Conservation (phyloP, 2,329 filamentous ascomycete genomes). For the Cladorrhinum sp. region DNA sequence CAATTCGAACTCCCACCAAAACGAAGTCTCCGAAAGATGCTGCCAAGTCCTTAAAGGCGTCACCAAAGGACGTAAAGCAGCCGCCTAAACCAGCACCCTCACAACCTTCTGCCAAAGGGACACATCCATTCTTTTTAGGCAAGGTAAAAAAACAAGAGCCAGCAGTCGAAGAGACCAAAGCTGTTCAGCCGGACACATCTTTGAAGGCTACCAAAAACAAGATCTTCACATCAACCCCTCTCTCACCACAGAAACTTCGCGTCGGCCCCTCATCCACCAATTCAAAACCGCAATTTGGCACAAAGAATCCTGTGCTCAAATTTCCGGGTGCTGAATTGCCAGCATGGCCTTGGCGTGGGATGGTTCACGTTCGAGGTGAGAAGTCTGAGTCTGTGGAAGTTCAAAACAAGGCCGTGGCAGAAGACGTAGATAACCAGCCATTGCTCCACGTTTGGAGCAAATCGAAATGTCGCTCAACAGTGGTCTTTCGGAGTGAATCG, state of each 20-base stretch:
- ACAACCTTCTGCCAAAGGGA: constrained; percentile 31
- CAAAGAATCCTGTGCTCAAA: constrained; percentile 48
- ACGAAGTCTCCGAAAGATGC: not conserved
- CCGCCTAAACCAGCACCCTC: constrained; percentile 23
- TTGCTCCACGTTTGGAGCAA: constrained; percentile 38
- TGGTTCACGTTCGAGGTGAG: constrained; percentile 59
- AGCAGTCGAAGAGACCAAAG: constrained; percentile 14
- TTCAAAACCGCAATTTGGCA: constrained; percentile 43
- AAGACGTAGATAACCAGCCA: not conserved
- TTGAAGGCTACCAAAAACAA: constrained; percentile 30
- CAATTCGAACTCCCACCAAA: not conserved
- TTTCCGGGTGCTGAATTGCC: constrained; percentile 65
- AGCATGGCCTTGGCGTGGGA: constrained; percentile 67
- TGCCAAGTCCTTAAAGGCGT: not conserved
- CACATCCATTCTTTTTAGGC: constrained; percentile 43
- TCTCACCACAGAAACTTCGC: constrained; percentile 46
- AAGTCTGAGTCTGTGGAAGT: not conserved
- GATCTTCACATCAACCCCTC: constrained; percentile 53
- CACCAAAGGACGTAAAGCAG: constrained; percentile 22
- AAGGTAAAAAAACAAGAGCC: constrained; percentile 32
- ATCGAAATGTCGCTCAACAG: constrained; percentile 47
- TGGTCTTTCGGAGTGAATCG: constrained; percentile 41
- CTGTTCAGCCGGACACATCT: constrained; percentile 11
- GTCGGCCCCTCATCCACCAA: constrained; percentile 25
- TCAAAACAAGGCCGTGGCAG: not conserved